phyloP scores from a whole-genome alignment of 805 yeast species.

The Yarrowia sp. region DNA sequence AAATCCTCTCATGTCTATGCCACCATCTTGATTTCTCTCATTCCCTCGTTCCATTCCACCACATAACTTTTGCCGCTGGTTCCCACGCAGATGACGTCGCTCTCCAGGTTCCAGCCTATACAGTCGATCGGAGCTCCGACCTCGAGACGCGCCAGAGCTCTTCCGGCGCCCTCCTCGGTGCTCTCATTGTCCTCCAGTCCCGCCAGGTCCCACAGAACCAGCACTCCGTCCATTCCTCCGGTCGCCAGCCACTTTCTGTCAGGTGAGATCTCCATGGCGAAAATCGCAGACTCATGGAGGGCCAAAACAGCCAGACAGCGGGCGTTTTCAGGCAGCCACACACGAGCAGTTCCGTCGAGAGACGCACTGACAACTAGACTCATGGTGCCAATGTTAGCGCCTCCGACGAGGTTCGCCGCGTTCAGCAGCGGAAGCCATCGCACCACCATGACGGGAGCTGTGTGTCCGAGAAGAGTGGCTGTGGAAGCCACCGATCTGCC shows the following conservation, averaged over 20 bases:
- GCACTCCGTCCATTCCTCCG: constrained; percentile 70
- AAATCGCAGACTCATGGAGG: constrained; percentile 62
- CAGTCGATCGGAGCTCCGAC: constrained; percentile 28
- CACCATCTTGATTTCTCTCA: background rate
- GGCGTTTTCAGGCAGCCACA: constrained; percentile 63
- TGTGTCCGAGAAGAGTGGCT: constrained; percentile 43
- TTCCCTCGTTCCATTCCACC: constrained; percentile 13
- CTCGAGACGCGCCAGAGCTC: constrained; percentile 28
- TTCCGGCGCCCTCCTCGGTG: constrained; percentile 23
- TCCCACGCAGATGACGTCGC: constrained; percentile 22
- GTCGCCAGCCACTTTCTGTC: constrained; percentile 60
- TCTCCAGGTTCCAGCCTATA: constrained; percentile 30
- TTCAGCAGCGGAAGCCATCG: constrained; percentile 43
- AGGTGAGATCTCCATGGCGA: constrained; percentile 61
- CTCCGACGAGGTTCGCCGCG: constrained; percentile 21
- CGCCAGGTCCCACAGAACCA: constrained; percentile 48
- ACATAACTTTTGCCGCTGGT: constrained; percentile 30
- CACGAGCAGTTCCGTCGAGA: constrained; percentile 70
- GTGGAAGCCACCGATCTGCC: constrained; percentile 63
- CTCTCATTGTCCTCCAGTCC: constrained; percentile 14
- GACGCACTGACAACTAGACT: constrained; percentile 60
- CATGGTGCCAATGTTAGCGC: constrained; percentile 26
- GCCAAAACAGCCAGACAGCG: constrained; percentile 50
- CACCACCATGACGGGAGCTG: constrained; percentile 45
- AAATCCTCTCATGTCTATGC: no score